Conservation (phyloP, 1,284 basidiomycete species). For the Ustilago xerochloae region DNA sequence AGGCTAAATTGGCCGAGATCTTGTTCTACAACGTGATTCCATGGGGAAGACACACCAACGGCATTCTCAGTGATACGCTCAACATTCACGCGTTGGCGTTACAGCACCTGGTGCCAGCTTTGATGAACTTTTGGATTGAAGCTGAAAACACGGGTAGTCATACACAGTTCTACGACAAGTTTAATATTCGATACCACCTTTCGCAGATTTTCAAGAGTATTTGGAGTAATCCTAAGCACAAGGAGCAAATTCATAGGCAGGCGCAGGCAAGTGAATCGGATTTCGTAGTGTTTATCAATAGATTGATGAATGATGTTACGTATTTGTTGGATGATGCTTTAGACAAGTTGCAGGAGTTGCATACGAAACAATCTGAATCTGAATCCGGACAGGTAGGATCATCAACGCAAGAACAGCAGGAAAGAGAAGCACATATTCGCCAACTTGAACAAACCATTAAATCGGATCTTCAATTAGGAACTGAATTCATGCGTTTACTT, state of each 20-base stretch:
- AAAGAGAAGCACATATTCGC: constrained; percentile 82
- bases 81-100: constrained; percentile 87
- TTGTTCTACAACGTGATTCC: constrained; percentile 84
- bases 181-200: constrained; percentile 76
- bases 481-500: constrained; percentile 87
- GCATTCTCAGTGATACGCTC: constrained; percentile 82
- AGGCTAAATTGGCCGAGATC: constrained; percentile 96
- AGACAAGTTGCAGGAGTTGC: constrained; percentile 86
- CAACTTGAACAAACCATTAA: constrained; percentile 84
- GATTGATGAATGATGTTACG: constrained; percentile 99
- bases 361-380: constrained; percentile 84
- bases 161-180: constrained; percentile 98
- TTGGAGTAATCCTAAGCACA: constrained; percentile 65
- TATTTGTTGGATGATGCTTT: constrained; percentile 97
- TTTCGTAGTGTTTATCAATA: constrained; percentile 88
- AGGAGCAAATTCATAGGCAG: constrained; percentile 57
- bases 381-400: constrained; percentile 72
- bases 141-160: constrained; percentile 97
- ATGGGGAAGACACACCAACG: constrained; percentile 79
- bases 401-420: constrained; percentile 80
- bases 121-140: constrained; percentile 97
- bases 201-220: constrained; percentile 64
- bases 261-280: constrained; percentile 45
- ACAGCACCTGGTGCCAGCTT: constrained; percentile 86
- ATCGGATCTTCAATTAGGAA: constrained; percentile 85